A percentile compares a stretch with the other conserved stretches of the same genome.
phyloP scores from a whole-genome alignment of 2,329 filamentous ascomycete genomes.

The Chrysosporium queenslandicum region DNA sequence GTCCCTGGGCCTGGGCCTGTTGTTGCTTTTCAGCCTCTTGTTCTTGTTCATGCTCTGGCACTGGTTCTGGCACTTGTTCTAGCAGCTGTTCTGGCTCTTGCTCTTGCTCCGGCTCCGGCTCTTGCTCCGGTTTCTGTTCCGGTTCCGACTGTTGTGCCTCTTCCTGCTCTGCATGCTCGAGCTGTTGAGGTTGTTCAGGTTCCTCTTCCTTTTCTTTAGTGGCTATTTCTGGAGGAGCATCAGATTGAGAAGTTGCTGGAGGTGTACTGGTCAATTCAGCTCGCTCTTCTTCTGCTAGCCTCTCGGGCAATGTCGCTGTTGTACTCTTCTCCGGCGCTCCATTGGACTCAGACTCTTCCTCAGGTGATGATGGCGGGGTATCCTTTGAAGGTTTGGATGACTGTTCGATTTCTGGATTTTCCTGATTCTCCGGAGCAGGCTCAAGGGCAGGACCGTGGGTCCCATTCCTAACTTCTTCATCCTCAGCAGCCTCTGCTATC shows the following conservation, averaged over 20 bases:
- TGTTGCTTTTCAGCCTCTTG: neutral
- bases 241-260: neutral
- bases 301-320: neutral
- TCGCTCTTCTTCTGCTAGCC: neutral
- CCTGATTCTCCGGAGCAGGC: neutral
- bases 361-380: neutral
- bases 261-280: neutral
- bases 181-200: slow-evolving; percentile 18
- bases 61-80: neutral
- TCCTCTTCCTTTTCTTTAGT: slow-evolving; percentile 20
- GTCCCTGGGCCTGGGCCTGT: too few species aligned
- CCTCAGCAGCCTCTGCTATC: slow-evolving; percentile 55
- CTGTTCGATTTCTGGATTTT: neutral
- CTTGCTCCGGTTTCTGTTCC: neutral
- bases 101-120: slow-evolving; percentile 1
- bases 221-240: neutral
- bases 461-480: slow-evolving; percentile 17
- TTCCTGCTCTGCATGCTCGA: too few species aligned
- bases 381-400: neutral
- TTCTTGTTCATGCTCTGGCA: neutral
- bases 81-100: neutral
- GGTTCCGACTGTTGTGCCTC: neutral
- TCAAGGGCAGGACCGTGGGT: neutral
- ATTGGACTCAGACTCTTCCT: neutral
- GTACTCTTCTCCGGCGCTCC: neutral